Percentiles rank a stretch among this genome's conserved stretches.
Evolutionary conservation across 129 eudicot species (phyloP).

Genomic region (Centaurea solstitialis): DNA sequence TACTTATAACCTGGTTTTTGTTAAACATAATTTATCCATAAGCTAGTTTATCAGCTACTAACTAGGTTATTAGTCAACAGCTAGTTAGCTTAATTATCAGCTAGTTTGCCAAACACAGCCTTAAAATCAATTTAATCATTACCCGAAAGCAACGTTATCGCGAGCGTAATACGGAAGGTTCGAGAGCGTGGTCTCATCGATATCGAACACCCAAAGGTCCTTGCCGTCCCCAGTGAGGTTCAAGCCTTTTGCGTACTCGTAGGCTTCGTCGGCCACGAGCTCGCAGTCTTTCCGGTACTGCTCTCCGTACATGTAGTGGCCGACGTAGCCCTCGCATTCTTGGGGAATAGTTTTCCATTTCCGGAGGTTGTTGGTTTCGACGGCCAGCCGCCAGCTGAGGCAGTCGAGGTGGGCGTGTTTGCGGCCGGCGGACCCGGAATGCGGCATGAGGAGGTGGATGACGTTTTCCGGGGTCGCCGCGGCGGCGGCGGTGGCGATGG

Average conservation of each 20-base stretch:
- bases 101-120: too few species aligned
- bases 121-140: not conserved
- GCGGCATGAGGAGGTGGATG: slow-evolving; percentile 39
- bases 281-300: slow-evolving; percentile 44
- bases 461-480: not conserved
- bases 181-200: slow-evolving; percentile 61
- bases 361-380: slow-evolving; percentile 44
- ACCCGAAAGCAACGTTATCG: slow-evolving; percentile 47
- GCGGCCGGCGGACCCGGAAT: slow-evolving; percentile 39
- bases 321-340: slow-evolving; percentile 36
- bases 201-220: slow-evolving; percentile 64
- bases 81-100: too few species aligned
- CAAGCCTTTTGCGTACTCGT: slow-evolving; percentile 29
- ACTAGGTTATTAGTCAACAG: too few species aligned
- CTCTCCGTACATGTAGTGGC: slow-evolving; percentile 46
- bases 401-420: slow-evolving; percentile 37
- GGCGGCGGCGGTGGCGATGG: not conserved
- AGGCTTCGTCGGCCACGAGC: slow-evolving; percentile 24
- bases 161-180: slow-evolving; percentile 53
- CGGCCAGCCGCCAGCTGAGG: slow-evolving; percentile 56
- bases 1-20: too few species aligned
- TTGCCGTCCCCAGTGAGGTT: slow-evolving; percentile 41
- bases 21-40: too few species aligned
- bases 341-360: slow-evolving; percentile 36
- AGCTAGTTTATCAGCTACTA: too few species aligned